Base-by-base conservation (phyloP, 2,329 filamentous ascomycete genomes). In the Chaetomiaceae sp. region DNA sequence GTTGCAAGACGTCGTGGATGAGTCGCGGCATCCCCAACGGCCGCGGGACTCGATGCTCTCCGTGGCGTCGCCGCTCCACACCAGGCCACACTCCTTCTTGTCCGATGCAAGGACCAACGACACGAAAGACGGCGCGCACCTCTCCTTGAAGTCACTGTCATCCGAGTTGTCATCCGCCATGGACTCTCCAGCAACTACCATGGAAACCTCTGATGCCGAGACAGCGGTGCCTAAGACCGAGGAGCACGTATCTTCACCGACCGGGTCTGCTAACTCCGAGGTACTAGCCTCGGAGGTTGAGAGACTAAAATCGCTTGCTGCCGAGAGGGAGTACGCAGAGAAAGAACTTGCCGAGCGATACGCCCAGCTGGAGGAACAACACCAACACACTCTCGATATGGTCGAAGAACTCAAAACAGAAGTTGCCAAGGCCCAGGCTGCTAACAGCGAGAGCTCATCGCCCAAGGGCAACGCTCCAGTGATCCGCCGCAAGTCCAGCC, bases 331-430 rank as follows among this genome's bases (percentile, higher is more conserved):
- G 62, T 78, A 80, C 43, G 84, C 85, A 20, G 85, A 95, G 65
- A 78, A 77, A 55, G 76, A 87, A 59, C 79, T 97, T 25, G 80
- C 85, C 2, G 78, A 86, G 58, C 89, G 85, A 62, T 96, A 96
- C 66, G 81, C 83, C n/a, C 80, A 91, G 64, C 79, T 99, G 13
- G 87, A 96, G 65, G 78, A 83, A 55, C 81, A 90, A 68, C 90
- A 99, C 66, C 84, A 86, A 59, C 84, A 90, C 55, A 86, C 89
- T 1, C 76, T 97, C 4, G 86, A 89, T 61, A 83, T 95, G 47
- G 87, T 99, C 1, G 91, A 97, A 63, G 88, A 94, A 65, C 83
- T 99, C 54, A 96, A 95, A 76, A 84, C 84, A 0, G 89, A 96
- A 64, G 76, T 96, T 4, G 84, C 87, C 38, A 90, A 88, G 66